Evolutionary conservation across 306 rosid genomes (phyloP).

Genomic region (Quercus variabilis): DNA sequence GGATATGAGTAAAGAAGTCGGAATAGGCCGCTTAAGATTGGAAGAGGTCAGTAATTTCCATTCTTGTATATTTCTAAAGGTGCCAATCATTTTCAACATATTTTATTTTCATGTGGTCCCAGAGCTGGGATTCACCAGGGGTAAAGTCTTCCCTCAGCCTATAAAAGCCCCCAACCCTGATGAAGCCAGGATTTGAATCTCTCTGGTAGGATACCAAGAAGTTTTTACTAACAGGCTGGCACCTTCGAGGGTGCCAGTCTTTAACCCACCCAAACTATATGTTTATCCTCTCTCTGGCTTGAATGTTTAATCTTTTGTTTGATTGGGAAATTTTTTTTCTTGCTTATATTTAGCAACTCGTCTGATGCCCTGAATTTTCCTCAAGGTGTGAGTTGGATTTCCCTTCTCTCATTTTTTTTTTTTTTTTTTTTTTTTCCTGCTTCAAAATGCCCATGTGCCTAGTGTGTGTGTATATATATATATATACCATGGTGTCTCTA

Average conservation of each 20-base stretch:
- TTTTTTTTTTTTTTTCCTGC: too few species aligned
- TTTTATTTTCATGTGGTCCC: not conserved
- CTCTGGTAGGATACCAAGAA: not conserved
- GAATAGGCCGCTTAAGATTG: conserved; percentile 28
- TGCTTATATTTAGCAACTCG: too few species aligned
- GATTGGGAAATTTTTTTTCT: too few species aligned
- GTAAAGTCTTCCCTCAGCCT: too few species aligned
- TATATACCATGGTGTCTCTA: not conserved
- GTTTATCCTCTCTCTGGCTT: not conserved
- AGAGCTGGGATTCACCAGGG: not conserved
- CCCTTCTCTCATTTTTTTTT: too few species aligned
- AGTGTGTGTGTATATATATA: too few species aligned
- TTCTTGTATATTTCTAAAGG: not conserved
- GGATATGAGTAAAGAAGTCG: conserved; percentile 29
- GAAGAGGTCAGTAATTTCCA: conserved; percentile 35
- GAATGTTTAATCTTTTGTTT: not conserved
- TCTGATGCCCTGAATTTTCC: too few species aligned
- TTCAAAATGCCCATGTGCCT: too few species aligned
- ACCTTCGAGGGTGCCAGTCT: not conserved
- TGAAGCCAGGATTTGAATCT: not conserved
- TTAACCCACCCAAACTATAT: not conserved
- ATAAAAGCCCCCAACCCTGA: not conserved
- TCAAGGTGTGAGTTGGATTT: too few species aligned
- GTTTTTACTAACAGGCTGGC: not conserved
- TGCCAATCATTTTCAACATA: not conserved